phyloP scores from a whole-genome alignment of 768 basidiomycete genomes.

The Russula emetica region DNA sequence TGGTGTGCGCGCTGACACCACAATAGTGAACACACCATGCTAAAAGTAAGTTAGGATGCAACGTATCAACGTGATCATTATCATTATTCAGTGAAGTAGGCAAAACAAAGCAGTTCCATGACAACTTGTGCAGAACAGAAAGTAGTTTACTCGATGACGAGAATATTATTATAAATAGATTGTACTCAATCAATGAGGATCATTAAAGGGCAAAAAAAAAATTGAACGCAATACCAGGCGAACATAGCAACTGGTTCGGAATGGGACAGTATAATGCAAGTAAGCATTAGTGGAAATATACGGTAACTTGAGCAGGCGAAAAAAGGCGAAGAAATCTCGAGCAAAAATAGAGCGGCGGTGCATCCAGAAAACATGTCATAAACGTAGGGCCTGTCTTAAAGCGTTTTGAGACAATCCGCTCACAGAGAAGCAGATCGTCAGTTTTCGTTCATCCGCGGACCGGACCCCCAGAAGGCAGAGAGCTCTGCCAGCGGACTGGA shows the following conservation, averaged over 20 bases:
- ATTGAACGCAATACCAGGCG: not conserved
- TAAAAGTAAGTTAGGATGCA: no score
- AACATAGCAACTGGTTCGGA: not conserved
- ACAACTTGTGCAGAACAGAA: slow-evolving; percentile 1
- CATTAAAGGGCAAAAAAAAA: not conserved
- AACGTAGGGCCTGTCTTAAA: not conserved
- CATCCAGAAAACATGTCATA: slow-evolving; percentile 1
- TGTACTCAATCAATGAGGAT: slow-evolving; percentile 20
- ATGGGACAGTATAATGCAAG: not conserved
- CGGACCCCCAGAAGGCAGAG: slow-evolving; percentile 3
- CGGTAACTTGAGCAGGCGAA: not conserved
- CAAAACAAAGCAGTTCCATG: slow-evolving; percentile 8
- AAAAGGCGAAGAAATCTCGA: not conserved
- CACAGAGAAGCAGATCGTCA: not conserved
- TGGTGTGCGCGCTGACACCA: no score
- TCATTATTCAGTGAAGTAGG: not conserved
- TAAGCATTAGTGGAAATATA: slow-evolving; percentile 9
- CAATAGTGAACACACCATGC: no score
- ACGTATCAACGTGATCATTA: not conserved
- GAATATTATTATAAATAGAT: not conserved
- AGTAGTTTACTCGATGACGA: not conserved
- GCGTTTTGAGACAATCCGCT: not conserved
- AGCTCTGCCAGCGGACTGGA: slow-evolving; percentile 10
- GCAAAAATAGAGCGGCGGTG: not conserved
- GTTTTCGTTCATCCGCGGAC: slow-evolving; percentile 17